Conservation (phyloP, 352 stramenopile species). For the Plasmopara halstedii region DNA sequence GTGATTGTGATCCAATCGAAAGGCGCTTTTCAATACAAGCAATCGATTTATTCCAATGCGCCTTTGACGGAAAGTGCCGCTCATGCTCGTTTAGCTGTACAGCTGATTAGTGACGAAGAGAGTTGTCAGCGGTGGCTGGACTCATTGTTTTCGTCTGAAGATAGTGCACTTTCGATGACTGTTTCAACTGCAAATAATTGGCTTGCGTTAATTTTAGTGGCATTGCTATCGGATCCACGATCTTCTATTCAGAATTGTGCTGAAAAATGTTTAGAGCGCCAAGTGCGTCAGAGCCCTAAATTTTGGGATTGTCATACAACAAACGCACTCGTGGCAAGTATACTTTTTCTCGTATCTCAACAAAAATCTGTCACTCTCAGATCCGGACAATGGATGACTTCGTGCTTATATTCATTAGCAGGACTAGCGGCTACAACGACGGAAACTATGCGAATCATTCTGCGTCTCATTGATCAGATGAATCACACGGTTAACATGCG, state of each 20-base stretch:
- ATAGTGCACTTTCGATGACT: neutral
- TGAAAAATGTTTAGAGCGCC: constrained; percentile 30
- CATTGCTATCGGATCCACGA: constrained; percentile 32
- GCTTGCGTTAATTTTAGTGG: constrained; percentile 27
- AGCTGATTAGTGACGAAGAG: constrained; percentile 18
- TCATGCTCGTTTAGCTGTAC: constrained; percentile 29
- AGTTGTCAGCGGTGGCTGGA: constrained; percentile 26
- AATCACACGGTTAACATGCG: constrained; percentile 22
- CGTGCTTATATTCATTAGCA: constrained; percentile 41
- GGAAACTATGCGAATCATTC: constrained; percentile 69
- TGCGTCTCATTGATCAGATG: constrained; percentile 64
- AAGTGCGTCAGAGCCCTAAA: constrained; percentile 21
- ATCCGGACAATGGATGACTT: constrained; percentile 29
- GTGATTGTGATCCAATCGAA: constrained; percentile 26
- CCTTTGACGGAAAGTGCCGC: constrained; percentile 13
- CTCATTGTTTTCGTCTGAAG: constrained; percentile 23
- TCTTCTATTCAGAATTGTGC: constrained; percentile 14
- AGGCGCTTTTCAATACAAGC: constrained; percentile 5
- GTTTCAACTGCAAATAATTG: constrained; percentile 17
- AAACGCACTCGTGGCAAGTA: constrained; percentile 49
- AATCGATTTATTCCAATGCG: neutral
- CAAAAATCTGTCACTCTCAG: neutral
- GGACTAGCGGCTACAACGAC: constrained; percentile 40
- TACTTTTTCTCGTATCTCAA: constrained; percentile 54
- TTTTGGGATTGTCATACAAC: constrained; percentile 24